Percentiles rank a stretch among this genome's conserved stretches.
Evolutionary conservation across 2,329 filamentous ascomycete genomes (phyloP).

Genomic region (Aspergillus sp.): DNA sequence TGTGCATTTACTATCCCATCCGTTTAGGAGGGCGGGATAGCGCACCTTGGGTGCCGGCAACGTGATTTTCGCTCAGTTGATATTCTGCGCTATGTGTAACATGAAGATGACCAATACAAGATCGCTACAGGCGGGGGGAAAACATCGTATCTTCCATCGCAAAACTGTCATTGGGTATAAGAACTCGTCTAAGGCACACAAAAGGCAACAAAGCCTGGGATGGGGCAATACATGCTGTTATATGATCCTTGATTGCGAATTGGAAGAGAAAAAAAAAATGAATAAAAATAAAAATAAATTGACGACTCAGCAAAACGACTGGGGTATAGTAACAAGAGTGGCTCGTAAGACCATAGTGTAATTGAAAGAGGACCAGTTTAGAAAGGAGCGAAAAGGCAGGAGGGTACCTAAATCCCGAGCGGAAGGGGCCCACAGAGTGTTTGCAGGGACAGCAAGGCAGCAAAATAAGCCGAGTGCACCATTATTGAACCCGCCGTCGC

Average conservation of each 20-base stretch:
- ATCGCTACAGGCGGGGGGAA: neutral
- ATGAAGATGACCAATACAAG: neutral
- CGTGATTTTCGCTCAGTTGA: neutral
- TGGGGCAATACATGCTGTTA: neutral
- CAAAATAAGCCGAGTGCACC: neutral
- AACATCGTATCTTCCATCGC: neutral
- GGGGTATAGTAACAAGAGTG: slow-evolving; percentile 17
- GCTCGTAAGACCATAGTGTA: neutral
- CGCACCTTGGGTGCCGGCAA: neutral
- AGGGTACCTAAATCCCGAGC: neutral
- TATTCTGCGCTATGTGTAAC: neutral
- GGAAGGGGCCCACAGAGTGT: neutral
- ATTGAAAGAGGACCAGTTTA: neutral
- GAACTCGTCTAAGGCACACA: neutral
- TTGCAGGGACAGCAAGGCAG: neutral
- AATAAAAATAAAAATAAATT: no score
- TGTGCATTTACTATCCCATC: neutral
- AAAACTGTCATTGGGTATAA: slow-evolving; percentile 2
- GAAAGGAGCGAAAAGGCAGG: neutral
- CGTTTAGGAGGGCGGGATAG: neutral
- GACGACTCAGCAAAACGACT: slow-evolving; percentile 7
- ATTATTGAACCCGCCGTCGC: neutral
- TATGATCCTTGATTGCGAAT: neutral
- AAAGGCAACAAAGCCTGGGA: neutral
- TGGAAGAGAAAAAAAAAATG: neutral